These are phyloP conservation scores for Tritrichomonas musculus DNA, from an alignment of 208 protist species.

Conservation along the genomic window DNA sequence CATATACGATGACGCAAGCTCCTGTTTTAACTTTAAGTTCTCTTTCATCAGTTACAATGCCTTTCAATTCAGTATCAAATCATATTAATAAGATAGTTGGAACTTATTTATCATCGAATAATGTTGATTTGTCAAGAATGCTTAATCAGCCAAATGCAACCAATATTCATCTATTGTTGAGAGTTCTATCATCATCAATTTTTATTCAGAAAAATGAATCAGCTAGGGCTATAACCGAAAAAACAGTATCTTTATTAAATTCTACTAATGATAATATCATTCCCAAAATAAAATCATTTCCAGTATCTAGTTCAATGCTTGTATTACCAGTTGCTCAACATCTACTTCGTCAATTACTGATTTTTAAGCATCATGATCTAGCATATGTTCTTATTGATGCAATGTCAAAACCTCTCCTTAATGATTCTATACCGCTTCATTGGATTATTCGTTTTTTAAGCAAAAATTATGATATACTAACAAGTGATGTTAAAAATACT, in stretches of 20 bases:
- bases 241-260: not conserved
- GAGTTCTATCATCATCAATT: not conserved
- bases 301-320: not conserved
- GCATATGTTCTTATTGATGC: not conserved
- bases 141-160: not conserved
- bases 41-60: too few species aligned
- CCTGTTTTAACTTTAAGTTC: too few species aligned
- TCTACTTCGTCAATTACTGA: not conserved
- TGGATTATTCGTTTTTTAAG: not conserved
- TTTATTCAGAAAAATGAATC: not conserved
- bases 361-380: not conserved
- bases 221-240: not conserved
- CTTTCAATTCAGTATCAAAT: too few species aligned
- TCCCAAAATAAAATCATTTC: not conserved
- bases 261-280: too few species aligned
- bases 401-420: not conserved
- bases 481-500: not conserved
- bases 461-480: not conserved
- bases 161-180: not conserved
- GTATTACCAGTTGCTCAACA: not conserved
- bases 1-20: not conserved
- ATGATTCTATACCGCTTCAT: not conserved
- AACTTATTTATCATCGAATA: too few species aligned
- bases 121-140: too few species aligned
- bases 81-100: too few species aligned